Conservation (phyloP, 306 rosid species). For the Datisca glomerata region DNA sequence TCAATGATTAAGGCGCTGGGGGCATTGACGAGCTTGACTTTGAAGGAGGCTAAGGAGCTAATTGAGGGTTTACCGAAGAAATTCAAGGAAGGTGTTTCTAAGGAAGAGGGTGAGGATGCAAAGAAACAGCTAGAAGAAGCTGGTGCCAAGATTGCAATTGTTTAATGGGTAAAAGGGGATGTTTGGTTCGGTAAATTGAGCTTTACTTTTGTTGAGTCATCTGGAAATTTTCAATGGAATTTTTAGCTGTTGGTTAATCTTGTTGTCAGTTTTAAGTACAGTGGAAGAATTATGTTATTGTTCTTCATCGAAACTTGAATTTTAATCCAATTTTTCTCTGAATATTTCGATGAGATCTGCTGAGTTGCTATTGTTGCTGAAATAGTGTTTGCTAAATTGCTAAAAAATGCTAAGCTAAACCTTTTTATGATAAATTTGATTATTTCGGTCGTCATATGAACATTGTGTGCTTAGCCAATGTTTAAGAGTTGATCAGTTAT, state of each 20-base stretch:
- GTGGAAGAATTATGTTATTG: not conserved
- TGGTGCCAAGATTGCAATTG: slow-evolving; percentile 71
- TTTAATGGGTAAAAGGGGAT: slow-evolving; percentile 9
- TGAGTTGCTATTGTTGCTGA: no score
- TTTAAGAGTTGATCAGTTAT: no score
- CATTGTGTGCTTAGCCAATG: no score
- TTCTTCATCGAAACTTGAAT: not conserved
- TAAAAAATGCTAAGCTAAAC: no score
- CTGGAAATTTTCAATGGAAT: not conserved
- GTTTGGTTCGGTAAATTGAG: slow-evolving; percentile 4
- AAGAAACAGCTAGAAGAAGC: slow-evolving; percentile 94
- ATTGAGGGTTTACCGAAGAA: slow-evolving; percentile 95
- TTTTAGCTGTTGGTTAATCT: not conserved
- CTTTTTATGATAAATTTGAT: no score
- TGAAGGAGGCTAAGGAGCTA: slow-evolving; percentile 90
- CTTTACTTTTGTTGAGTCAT: not conserved
- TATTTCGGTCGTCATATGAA: no score
- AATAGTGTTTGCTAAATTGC: no score
- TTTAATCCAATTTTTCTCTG: not conserved
- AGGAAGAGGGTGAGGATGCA: slow-evolving; percentile 88
- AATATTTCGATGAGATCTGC: not conserved
- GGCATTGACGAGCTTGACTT: slow-evolving; percentile 62
- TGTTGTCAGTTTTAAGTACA: not conserved
- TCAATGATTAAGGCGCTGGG: slow-evolving; percentile 83
- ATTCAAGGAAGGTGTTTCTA: slow-evolving; percentile 61